phyloP scores from a whole-genome alignment of 2,329 filamentous ascomycete genomes.

The Ambrosiella cleistominuta region DNA sequence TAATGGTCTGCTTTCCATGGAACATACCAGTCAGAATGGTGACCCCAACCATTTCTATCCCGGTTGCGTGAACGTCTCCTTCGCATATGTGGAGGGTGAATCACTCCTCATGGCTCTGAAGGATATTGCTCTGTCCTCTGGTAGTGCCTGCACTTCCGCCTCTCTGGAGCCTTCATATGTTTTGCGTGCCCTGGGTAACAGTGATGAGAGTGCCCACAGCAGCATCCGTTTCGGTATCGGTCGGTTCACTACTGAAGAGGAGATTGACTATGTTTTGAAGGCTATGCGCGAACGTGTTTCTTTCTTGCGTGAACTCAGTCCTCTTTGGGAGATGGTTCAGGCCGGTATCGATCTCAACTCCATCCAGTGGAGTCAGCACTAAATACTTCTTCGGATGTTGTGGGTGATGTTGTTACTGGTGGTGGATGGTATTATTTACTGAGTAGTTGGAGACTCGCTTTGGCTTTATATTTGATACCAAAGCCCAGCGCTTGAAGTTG shows the following conservation, averaged over 20 bases:
- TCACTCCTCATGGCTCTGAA: conserved; percentile 96
- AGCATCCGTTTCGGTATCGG: conserved; percentile 97
- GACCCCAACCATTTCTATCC: conserved; percentile 73
- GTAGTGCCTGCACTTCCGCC: conserved; percentile 90
- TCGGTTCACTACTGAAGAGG: conserved; percentile 81
- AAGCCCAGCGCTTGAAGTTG: no score
- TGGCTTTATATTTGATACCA: no score
- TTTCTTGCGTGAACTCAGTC: conserved; percentile 86
- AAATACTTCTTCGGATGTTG: conserved; percentile 17
- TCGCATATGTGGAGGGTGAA: conserved; percentile 95
- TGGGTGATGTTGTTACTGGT: background rate
- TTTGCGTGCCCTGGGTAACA: conserved; percentile 80
- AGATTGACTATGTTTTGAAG: conserved; percentile 96
- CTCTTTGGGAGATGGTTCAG: conserved; percentile 93
- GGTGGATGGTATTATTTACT: no score
- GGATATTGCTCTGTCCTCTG: conserved; percentile 91
- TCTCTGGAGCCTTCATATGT: conserved; percentile 96
- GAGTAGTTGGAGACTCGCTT: no score
- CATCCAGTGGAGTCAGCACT: conserved; percentile 98
- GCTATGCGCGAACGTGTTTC: conserved; percentile 79
- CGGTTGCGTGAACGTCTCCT: conserved; percentile 94
- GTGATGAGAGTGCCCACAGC: conserved; percentile 92
- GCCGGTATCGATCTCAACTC: conserved; percentile 90
- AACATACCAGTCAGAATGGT: conserved; percentile 85
- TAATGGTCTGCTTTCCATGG: conserved; percentile 67